These are phyloP conservation scores for Oehlia diaphana DNA, from an alignment of 192 early-diverging fungal genomes.

Conservation along the genomic window DNA sequence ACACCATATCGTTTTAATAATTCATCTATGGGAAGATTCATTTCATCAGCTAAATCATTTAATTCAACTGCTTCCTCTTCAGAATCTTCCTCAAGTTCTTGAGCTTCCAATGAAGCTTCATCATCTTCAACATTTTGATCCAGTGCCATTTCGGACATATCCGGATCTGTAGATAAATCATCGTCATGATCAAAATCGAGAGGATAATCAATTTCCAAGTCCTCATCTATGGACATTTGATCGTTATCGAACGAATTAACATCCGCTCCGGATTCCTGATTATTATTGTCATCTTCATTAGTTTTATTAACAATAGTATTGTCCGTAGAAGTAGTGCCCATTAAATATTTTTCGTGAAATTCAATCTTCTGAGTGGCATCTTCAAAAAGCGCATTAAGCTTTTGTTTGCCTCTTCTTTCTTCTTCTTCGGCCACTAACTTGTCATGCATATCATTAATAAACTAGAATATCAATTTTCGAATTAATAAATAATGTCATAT, in stretches of 20 bases:
- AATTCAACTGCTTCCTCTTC: slow-evolving; percentile 27
- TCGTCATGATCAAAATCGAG: slow-evolving; percentile 34
- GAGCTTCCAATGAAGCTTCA: slow-evolving; percentile 25
- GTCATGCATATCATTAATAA: slow-evolving; percentile 26
- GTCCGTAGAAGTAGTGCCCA: slow-evolving; percentile 14
- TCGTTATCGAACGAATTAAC: neutral
- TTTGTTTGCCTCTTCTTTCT: slow-evolving; percentile 32
- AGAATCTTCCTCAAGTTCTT: slow-evolving; percentile 36
- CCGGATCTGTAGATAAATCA: slow-evolving; percentile 1
- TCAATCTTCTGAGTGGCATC: slow-evolving; percentile 30
- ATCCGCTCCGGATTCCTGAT: slow-evolving; percentile 10
- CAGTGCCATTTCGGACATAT: neutral
- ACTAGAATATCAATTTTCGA: slow-evolving; percentile 12
- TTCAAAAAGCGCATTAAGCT: slow-evolving; percentile 26
- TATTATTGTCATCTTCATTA: slow-evolving; percentile 34
- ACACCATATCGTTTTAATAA: slow-evolving; percentile 33
- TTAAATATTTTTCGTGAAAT: slow-evolving; percentile 26
- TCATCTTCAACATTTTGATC: slow-evolving; percentile 28
- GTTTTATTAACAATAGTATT: slow-evolving; percentile 39
- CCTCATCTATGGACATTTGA: slow-evolving; percentile 13
- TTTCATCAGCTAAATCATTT: slow-evolving; percentile 34
- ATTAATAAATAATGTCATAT: neutral
- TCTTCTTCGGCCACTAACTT: slow-evolving; percentile 17
- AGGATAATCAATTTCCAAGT: slow-evolving; percentile 27
- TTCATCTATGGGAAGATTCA: slow-evolving; percentile 34